A percentile compares a stretch with the other conserved stretches of the same genome.
Conservation (phyloP, 1,139 yeast species). For the Debaryomyces udenii region DNA sequence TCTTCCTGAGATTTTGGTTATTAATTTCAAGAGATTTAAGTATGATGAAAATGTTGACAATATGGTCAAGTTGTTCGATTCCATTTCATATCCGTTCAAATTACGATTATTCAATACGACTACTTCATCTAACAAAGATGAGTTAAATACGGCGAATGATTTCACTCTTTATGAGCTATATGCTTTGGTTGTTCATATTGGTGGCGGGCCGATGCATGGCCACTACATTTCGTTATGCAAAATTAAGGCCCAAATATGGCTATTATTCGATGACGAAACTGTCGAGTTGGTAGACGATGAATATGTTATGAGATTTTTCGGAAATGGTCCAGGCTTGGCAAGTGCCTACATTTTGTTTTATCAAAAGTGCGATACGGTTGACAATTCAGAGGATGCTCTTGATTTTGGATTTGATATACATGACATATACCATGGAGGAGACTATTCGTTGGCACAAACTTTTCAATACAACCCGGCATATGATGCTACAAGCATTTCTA, state of each 20-base stretch:
- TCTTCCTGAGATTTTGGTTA: constrained; percentile 76
- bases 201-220: constrained; percentile 98
- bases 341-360: constrained; percentile 91
- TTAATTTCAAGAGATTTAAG: constrained; percentile 89
- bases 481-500: constrained; percentile 11
- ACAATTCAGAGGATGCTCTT: constrained; percentile 25
- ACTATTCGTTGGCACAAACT: constrained; percentile 19
- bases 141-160: constrained; percentile 30
- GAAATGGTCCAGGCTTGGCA: constrained; percentile 86
- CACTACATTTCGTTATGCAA: constrained; percentile 90
- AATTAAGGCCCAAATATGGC: constrained; percentile 81
- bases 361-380: constrained; percentile 30
- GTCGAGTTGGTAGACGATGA: constrained; percentile 86
- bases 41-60: constrained; percentile 82
- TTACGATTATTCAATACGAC: constrained; percentile 78
- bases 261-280: constrained; percentile 91
- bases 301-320: constrained; percentile 84
- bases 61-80: constrained; percentile 84
- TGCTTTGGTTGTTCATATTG: constrained; percentile 90
- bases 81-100: constrained; percentile 77
- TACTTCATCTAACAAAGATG: constrained; percentile 19
- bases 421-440: constrained; percentile 40
- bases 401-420: constrained; percentile 41
- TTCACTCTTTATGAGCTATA: constrained; percentile 72
- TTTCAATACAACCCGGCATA: constrained; percentile 3